A percentile compares a stretch with the other conserved stretches of the same genome.
phyloP scores from a whole-genome alignment of 768 basidiomycete genomes.

The Punctularia strigosozonata region DNA sequence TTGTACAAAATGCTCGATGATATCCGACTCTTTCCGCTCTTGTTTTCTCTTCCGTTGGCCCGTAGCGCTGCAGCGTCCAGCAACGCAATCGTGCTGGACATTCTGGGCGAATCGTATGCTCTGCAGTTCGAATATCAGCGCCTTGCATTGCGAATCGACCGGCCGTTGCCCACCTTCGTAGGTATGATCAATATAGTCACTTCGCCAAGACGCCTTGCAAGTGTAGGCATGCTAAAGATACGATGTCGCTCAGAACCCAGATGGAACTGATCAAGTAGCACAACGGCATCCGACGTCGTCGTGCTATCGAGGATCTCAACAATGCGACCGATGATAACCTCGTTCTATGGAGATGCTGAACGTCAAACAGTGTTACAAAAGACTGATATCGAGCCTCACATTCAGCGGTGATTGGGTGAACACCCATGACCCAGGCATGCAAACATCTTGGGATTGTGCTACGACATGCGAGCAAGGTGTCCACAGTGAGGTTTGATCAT shows the following conservation, averaged over 20 bases:
- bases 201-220: background rate
- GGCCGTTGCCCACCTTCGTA: background rate
- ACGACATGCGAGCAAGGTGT: background rate
- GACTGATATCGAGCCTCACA: background rate
- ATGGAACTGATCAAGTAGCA: background rate
- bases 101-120: conserved; percentile 3
- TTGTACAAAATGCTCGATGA: conserved; percentile 4
- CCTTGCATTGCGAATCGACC: background rate
- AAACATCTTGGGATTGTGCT: background rate
- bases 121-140: background rate
- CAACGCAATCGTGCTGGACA: conserved; percentile 6
- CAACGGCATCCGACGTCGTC: background rate
- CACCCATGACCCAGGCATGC: background rate
- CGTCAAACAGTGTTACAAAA: background rate
- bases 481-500: background rate
- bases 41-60: background rate
- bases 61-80: background rate
- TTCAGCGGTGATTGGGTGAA: background rate
- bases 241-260: background rate
- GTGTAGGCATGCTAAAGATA: background rate
- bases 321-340: background rate
- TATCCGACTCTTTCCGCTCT: conserved; percentile 4
- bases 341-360: background rate
- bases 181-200: background rate
- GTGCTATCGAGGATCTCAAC: background rate